Evolutionary conservation across 768 basidiomycete genomes (phyloP), one percentile per base, ranked within the genome.

Genomic region (Auricularia cornea): DNA sequence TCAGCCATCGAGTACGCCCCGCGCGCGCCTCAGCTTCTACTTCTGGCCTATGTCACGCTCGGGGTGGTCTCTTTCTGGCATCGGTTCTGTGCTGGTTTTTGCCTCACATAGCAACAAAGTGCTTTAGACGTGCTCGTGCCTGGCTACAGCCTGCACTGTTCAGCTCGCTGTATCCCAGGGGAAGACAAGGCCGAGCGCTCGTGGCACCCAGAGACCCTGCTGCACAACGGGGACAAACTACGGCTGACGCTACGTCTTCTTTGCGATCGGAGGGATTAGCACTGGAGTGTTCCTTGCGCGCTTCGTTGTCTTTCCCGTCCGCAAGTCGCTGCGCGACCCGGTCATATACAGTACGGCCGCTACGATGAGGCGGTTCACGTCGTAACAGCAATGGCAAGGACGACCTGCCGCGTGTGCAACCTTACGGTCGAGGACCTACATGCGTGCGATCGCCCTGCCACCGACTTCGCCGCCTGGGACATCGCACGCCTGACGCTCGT

Each of bases 191-290:
- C n/a, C n/a, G n/a, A n/a, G 63, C 74, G 35, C 76, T 73, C 59
- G 70, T 75, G 2, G 66, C 44, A 23, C 44, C 44, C 1, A 18
- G 44, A 12, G 44, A 18, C 20, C 44, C 5, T 48, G 44, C 23
- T 48, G 44, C 20, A 48, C 44, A 18, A 48, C 11, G 59, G 38
- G 35, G 20, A 68, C 80, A n/a, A 86, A 86, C 66, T 85, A 83
- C 83, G 84, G 85, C 23, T 86, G 85, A 84, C 75, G 85, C 30
- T 85, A 86, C 67, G 77, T 84, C 29, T 72, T 85, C 31, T 79
- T 83, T 69, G 76, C 77, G 0, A 78, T 85, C 44, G 83, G 84
- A 2, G 83, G 77, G 11, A 65, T 85, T 44, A 83, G 78, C 29
- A 74, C 86, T 33, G 64, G 83, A 60, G 71, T 84, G 20, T 85